Conservation (phyloP, 2,329 filamentous ascomycete species). For the Calonectria honghensis region DNA sequence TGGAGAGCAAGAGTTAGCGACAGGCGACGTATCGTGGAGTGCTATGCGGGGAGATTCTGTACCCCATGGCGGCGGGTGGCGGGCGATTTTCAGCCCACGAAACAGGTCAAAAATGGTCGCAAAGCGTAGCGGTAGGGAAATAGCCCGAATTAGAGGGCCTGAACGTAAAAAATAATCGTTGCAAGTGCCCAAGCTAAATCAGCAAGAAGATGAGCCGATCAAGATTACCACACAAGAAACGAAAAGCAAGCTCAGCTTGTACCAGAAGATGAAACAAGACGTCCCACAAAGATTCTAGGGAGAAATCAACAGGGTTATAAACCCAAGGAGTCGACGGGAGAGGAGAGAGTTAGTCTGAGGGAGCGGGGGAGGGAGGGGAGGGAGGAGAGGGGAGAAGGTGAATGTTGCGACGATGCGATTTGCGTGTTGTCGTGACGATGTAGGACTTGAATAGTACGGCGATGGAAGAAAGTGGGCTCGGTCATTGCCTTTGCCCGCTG, state of each 20-base stretch:
- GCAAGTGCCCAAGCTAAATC: conserved; percentile 36
- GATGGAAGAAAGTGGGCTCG: conserved; percentile 43
- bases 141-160: conserved; percentile 42
- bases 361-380: conserved; percentile 31
- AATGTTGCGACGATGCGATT: conserved; percentile 41
- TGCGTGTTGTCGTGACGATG: conserved; percentile 51
- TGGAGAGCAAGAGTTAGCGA: conserved; percentile 45
- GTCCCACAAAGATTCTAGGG: conserved; percentile 37
- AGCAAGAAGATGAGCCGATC: conserved; percentile 27
- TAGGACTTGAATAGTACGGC: conserved; percentile 32
- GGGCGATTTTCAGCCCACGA: conserved; percentile 51
- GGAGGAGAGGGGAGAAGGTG: conserved; percentile 30
- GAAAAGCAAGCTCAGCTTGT: conserved; percentile 31
- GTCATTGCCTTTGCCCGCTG: conserved; percentile 30
- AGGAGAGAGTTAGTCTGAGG: conserved; percentile 10
- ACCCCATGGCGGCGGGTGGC: conserved; percentile 57
- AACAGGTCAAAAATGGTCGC: conserved; percentile 36
- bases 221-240: conserved; percentile 30
- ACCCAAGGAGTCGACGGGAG: conserved; percentile 30
- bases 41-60: conserved; percentile 36
- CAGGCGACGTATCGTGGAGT: conserved; percentile 12
- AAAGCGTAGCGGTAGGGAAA: conserved; percentile 39
- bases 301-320: conserved; percentile 33
- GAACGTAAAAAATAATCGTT: conserved; percentile 49
- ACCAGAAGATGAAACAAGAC: conserved; percentile 19